Percentiles rank a stretch among this genome's conserved stretches.
These are phyloP conservation scores for Gaillardinia entomophila DNA, from an alignment of 805 yeast species.

Conservation along the genomic window DNA sequence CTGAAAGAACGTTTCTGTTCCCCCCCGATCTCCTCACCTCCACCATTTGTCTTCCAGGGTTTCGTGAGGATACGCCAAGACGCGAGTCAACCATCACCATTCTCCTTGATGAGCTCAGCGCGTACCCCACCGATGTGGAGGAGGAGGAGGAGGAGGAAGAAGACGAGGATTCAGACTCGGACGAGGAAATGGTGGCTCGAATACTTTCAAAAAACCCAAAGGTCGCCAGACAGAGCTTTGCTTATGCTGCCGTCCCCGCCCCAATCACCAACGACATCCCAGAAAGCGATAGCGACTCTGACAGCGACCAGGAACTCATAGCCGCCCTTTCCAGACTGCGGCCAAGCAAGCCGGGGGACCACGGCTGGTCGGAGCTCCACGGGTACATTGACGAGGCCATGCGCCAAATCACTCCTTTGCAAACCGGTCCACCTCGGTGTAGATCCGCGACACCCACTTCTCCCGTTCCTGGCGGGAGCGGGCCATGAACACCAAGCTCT, in stretches of 20 bases:
- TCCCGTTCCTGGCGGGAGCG: slow-evolving; percentile 80
- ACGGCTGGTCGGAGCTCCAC: slow-evolving; percentile 6
- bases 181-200: neutral
- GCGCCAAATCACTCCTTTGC: slow-evolving; percentile 6
- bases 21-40: slow-evolving; percentile 34
- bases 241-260: neutral
- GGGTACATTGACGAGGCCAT: slow-evolving; percentile 4
- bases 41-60: slow-evolving; percentile 14
- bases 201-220: neutral
- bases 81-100: neutral
- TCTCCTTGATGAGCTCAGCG: neutral
- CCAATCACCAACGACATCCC: neutral
- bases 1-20: slow-evolving; percentile 24
- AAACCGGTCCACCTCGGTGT: slow-evolving; percentile 41
- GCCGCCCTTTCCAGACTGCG: neutral
- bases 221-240: neutral
- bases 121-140: neutral
- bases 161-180: neutral
- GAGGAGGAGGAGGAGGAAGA: neutral
- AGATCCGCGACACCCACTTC: slow-evolving; percentile 59
- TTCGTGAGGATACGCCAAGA: neutral
- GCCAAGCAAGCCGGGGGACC: too few species aligned
- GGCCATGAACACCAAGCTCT: slow-evolving; percentile 69
- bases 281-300: neutral
- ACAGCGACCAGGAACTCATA: neutral